Base-by-base conservation (phyloP, 148 eudicot species). In the Salicornia ramosissima region DNA sequence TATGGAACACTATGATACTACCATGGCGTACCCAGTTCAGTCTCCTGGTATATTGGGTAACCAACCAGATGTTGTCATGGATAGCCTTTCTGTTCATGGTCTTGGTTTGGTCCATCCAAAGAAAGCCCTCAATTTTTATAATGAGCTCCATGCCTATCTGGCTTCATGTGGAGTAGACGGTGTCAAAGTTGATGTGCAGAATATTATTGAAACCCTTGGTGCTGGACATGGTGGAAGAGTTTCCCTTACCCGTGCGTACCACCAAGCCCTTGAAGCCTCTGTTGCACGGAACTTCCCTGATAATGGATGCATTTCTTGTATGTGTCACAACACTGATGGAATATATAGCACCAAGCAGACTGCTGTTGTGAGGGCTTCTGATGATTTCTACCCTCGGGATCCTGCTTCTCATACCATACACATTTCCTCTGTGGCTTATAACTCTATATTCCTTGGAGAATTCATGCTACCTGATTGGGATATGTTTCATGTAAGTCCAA, bases 391-490 rank as follows among this genome's bases (percentile, higher is more conserved):
- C 73, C 98, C 97, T 30, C 83, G 84, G 11, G 98, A 94, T 65
- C 97, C 98, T 52, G 97, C 98, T 76, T 94, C 98, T 24, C 97
- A 94, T 76, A 94, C 98, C 45, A 87, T 94, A 58, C 97, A 94
- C 64, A 90, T 94, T 52, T 83, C 96, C 15, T 87, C 97, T 3
- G 98, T 94, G 29, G 87, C 96, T 34, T 94, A 88, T 69, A 94
- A 94, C 63, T 81, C 95, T 1, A 18, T 90, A 22, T 94, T 94
- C 82, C 90, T 94, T n/a, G 98, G 97, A 46, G 98, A 94, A 71
- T 86, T 94, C 70, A 90, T 88, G 96, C 92, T 81, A 39, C 98
- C 97, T 24, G 98, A 94, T 78, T 94, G 98, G 98, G 98, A 94
- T 69, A 94, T 94, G 98, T 94, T 94, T 69, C 98, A 94, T 64